Base-by-base conservation (phyloP, 192 early-diverging fungal genomes). In the Backusella morwellensis region DNA sequence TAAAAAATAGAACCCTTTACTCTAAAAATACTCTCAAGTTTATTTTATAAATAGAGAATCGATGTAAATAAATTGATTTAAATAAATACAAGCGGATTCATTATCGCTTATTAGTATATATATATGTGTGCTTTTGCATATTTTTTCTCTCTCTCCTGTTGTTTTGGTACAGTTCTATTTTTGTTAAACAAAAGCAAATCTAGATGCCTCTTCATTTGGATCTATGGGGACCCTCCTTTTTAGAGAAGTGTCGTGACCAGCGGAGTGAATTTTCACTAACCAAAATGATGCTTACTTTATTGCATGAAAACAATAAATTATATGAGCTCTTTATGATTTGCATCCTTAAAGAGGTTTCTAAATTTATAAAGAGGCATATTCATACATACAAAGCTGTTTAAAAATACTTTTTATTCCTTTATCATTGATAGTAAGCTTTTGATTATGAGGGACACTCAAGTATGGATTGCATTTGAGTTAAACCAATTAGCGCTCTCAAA, bases 211-310 rank as follows among this genome's bases (percentile, higher is more conserved):
- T 21, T 56, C 54, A n/a, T 56, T 44, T 44, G 42, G 12, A 44
- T 44, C 54, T 56, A 56, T 21, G 54, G 54, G 54, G 54, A n/a
- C 54, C 54, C n/a, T 56, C 54, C 54, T 54, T 54, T 54, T 56
- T 56, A 21, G 21, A 21, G 6, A 21, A 23, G 32, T 26, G 7
- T 21, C 6, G 50, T 54, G 50, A n/a, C 50, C 12, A 3, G 7
- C 54, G 54, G 54, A 56, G 54, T 56, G 54, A 7, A 21, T 56
- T 21, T 56, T 56, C 2, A 7, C 54, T 23, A 56, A 56, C 54
- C 54, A 56, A 56, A 21, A n/a, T 21, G 1, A 32, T 9, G 54
- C n/a, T 21, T 6, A 32, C 32, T 32, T 32, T 32, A 32, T 32
- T 56, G 54, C 54, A 56, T 56, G 9, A 56, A 56, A 56, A 56